These are phyloP conservation scores for Tylopilus felleus DNA, from an alignment of 768 basidiomycete species.

Conservation along the genomic window DNA sequence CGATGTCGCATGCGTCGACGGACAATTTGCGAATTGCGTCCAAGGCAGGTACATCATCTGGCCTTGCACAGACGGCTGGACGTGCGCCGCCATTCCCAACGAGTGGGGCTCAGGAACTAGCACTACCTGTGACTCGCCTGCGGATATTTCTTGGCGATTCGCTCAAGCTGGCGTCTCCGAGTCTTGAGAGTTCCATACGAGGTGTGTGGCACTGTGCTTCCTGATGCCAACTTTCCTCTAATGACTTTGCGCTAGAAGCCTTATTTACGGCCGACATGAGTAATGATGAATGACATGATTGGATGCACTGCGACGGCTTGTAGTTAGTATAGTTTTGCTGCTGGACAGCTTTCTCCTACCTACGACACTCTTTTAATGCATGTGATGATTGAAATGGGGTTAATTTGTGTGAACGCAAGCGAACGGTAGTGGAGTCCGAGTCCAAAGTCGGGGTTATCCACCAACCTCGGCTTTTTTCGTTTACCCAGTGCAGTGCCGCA, in stretches of 20 bases:
- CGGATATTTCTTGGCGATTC: conserved; percentile 18
- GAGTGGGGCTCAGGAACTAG: conserved; percentile 14
- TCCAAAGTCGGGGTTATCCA: background rate
- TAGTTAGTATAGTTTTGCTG: conserved; percentile 12
- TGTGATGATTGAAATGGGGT: background rate
- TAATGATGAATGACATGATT: background rate
- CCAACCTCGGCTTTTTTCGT: conserved; percentile 1
- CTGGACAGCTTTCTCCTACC: conserved; percentile 10
- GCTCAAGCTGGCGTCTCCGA: conserved; percentile 20
- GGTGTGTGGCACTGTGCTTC: conserved; percentile 1
- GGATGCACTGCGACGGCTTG: conserved; percentile 6
- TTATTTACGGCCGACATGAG: background rate
- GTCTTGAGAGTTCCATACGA: background rate
- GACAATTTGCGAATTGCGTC: conserved; percentile 17
- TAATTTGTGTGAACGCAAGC: background rate
- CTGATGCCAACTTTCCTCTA: background rate
- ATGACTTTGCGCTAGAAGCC: background rate
- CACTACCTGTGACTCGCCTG: conserved; percentile 18
- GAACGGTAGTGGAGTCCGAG: too few relatives aligned
- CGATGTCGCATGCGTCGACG: conserved; percentile 18
- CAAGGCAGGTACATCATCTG: conserved; percentile 11
- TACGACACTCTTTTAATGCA: conserved; percentile 11
- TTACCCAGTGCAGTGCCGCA: background rate
- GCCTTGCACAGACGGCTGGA: conserved; percentile 11
- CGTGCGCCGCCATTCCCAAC: conserved; percentile 26